Evolutionary conservation across 2,329 filamentous ascomycete species (phyloP), one percentile per base, ranked within the genome.

Genomic region (Metarhizium robertsii): DNA sequence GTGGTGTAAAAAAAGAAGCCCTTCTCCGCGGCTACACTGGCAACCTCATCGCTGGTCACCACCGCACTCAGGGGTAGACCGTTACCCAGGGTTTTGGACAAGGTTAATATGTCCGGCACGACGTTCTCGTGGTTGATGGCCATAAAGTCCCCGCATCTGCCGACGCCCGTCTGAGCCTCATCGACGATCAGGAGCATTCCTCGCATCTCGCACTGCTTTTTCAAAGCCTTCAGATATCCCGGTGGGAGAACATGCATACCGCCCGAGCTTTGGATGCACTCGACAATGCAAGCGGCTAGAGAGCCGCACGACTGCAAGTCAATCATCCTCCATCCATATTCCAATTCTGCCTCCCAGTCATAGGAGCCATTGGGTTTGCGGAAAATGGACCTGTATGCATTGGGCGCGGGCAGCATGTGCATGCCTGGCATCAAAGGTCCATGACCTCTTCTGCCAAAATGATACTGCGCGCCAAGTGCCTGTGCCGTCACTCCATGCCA

Each of bases 401-500:
- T 80, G 0, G 83, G 83, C 0, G 79, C 73, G 0, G 83, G 81
- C 6, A 87, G 73, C 51, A 77, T 76, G 38, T 80, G 71, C 61
- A 78, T 78, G 0, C 82, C 83, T 2, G 80, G 80, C 70, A 84
- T 78, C 46, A 69, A 57, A 2, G 75, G 73, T 0, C 74, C 74
- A 42, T 73, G 69, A 2, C 76, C 75, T 53, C 72, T 75, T 5
- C 81, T 70, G 1, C 81, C 81, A 52, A 75, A 75, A 60, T 79
- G 76, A 63, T 82, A 85, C 45, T 80, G 79, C 0, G 80, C 77
- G 1, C 74, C 75, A 1, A 76, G 68, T 0, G 83, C 76, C 14
- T 75, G 77, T 1, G 74, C 74, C 0, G 82, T 86, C 56, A 87
- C 71, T 16, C 83, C 83, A 64, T 87, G 83, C 71, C 77, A 87